Evolutionary conservation across 768 basidiomycete genomes (phyloP).

Genomic region (Hypholoma sublateritium): DNA sequence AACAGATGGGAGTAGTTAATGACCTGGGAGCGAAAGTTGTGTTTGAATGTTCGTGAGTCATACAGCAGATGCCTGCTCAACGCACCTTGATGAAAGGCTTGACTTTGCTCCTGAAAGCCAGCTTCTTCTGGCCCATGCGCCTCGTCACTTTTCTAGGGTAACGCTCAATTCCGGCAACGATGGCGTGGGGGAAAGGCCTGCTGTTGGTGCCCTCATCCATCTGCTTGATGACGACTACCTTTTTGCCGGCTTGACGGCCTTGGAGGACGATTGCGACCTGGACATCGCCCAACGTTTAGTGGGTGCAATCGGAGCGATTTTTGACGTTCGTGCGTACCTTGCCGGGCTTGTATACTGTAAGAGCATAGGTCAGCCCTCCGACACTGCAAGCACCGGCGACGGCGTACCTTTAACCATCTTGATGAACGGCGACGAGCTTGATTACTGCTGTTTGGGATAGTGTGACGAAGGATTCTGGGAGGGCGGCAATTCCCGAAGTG

Average conservation of each 20-base stretch:
- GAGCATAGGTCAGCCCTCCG: slow-evolving; percentile 13
- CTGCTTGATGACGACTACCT: slow-evolving; percentile 99
- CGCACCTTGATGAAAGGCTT: slow-evolving; percentile 99
- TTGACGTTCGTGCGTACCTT: slow-evolving; percentile 52
- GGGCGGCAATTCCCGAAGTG: slow-evolving; percentile 40
- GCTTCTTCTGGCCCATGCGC: slow-evolving; percentile 95
- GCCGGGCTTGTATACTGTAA: slow-evolving; percentile 89
- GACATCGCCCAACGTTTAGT: background rate
- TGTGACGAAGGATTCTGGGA: slow-evolving; percentile 24
- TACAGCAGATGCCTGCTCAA: background rate
- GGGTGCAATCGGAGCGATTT: background rate
- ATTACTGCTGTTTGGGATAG: slow-evolving; percentile 33
- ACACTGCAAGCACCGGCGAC: slow-evolving; percentile 2
- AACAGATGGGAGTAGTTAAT: slow-evolving; percentile 99
- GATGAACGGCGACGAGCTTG: slow-evolving; percentile 43
- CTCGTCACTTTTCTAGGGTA: slow-evolving; percentile 98
- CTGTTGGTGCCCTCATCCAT: slow-evolving; percentile 96
- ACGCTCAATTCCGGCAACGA: slow-evolving; percentile 97
- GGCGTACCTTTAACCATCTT: slow-evolving; percentile 61
- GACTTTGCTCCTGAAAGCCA: slow-evolving; percentile 90
- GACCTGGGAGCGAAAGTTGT: slow-evolving; percentile 42
- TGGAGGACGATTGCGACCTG: slow-evolving; percentile 96
- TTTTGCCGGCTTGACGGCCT: slow-evolving; percentile 99
- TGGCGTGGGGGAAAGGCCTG: slow-evolving; percentile 94
- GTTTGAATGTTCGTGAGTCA: background rate